phyloP scores from a whole-genome alignment of 2,329 filamentous ascomycete genomes.

The Trichoderma simmonsii region DNA sequence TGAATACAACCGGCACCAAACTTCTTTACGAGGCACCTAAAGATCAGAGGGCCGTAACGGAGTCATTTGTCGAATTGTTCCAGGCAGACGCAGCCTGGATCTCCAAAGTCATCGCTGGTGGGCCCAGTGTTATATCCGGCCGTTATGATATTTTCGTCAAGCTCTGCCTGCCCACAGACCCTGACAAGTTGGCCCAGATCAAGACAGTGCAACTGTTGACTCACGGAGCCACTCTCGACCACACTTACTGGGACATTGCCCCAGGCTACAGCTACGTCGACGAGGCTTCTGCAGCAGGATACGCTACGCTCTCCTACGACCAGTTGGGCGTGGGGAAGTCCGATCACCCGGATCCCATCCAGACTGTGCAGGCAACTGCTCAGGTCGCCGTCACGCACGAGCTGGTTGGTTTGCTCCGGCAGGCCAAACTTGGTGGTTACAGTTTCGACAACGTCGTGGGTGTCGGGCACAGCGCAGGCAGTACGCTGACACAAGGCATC shows the following conservation, averaged over 20 bases:
- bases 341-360: neutral
- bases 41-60: neutral
- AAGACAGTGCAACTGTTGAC: slow-evolving; percentile 3
- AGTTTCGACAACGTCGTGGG: neutral
- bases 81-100: neutral
- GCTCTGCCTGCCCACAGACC: neutral
- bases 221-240: slow-evolving; percentile 5
- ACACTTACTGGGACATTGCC: slow-evolving; percentile 1
- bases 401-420: neutral
- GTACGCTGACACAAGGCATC: slow-evolving; percentile 1
- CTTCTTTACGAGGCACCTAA: neutral
- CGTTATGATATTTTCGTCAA: neutral
- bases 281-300: neutral
- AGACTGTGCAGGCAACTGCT: neutral
- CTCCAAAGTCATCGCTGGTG: neutral
- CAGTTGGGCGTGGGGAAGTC: neutral
- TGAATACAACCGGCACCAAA: neutral
- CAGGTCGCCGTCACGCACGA: neutral
- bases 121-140: neutral
- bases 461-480: neutral
- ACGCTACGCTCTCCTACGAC: slow-evolving; percentile 6
- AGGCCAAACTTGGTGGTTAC: neutral
- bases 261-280: slow-evolving; percentile 6
- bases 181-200: neutral
- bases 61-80: neutral